A percentile compares a stretch with the other conserved stretches of the same genome.
Conservation (phyloP, 192 early-diverging fungal species). For the Lobosporangium transversale region DNA sequence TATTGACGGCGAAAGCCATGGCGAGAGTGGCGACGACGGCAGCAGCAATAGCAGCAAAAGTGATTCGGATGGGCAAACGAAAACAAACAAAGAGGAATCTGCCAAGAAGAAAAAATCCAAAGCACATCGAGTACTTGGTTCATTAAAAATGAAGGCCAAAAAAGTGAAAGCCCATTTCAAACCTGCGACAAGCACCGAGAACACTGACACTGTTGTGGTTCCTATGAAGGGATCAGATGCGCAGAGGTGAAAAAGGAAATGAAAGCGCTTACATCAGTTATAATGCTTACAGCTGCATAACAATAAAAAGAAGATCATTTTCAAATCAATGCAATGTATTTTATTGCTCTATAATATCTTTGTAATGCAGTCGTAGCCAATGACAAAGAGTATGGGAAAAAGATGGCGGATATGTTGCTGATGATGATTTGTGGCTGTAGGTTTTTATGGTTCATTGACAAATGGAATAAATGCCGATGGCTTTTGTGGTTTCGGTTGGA, state of each 20-base stretch:
- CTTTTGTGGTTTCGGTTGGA: conserved; percentile 15
- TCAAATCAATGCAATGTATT: too few relatives aligned
- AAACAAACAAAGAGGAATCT: not conserved
- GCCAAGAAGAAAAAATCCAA: not conserved
- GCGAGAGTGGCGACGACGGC: not conserved
- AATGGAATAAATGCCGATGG: conserved; percentile 13
- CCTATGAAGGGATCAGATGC: not conserved
- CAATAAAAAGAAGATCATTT: too few relatives aligned
- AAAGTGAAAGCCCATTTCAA: conserved; percentile 3
- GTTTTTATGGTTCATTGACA: not conserved
- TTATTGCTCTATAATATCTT: not conserved
- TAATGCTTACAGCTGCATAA: not conserved
- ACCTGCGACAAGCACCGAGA: not conserved
- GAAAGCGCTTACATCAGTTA: not conserved
- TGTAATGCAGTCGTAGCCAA: too few relatives aligned
- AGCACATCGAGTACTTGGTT: not conserved
- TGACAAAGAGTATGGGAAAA: too few relatives aligned
- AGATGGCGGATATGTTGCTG: not conserved
- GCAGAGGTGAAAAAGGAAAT: too few relatives aligned
- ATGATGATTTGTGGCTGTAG: too few relatives aligned
- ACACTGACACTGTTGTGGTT: not conserved
- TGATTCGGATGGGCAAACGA: not conserved
- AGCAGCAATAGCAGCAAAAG: not conserved
- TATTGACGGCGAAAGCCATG: not conserved
- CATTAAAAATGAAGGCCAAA: conserved; percentile 4